These are phyloP conservation scores for Emergomyces africanus DNA, from an alignment of 2,329 filamentous ascomycete genomes.

Conservation along the genomic window DNA sequence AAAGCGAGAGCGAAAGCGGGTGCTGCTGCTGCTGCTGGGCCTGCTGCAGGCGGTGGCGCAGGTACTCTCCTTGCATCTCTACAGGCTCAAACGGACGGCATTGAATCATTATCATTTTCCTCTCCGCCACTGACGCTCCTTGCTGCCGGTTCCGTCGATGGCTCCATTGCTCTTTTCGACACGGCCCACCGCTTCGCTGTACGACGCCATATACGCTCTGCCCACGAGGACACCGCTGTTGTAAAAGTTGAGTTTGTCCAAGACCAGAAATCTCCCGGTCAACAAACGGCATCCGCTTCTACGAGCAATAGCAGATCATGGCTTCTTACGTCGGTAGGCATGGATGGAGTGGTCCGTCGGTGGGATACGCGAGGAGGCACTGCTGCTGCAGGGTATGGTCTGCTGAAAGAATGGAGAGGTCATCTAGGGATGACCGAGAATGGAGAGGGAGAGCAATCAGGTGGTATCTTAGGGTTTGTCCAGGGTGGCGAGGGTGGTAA, in stretches of 20 bases:
- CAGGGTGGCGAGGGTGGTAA: conserved; percentile 57
- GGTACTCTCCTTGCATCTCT: conserved; percentile 71
- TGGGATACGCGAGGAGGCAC: conserved; percentile 72
- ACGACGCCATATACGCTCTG: conserved; percentile 66
- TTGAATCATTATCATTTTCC: conserved; percentile 62
- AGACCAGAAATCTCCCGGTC: conserved; percentile 28
- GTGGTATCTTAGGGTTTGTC: conserved; percentile 82
- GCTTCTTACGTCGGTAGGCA: conserved; percentile 75
- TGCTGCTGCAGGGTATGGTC: conserved; percentile 51
- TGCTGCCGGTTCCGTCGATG: conserved; percentile 52
- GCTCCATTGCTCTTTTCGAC: conserved; percentile 73
- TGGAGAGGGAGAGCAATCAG: conserved; percentile 60
- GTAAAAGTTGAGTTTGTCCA: conserved; percentile 82
- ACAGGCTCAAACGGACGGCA: conserved; percentile 62
- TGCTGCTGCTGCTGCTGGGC: conserved; percentile 28
- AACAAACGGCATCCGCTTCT: conserved; percentile 16
- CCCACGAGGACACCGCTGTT: conserved; percentile 78
- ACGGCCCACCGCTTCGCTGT: conserved; percentile 74
- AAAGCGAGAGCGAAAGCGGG: conserved; percentile 42
- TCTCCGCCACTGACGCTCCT: conserved; percentile 48
- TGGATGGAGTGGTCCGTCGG: conserved; percentile 79
- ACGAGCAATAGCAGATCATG: conserved; percentile 38
- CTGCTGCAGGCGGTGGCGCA: conserved; percentile 44
- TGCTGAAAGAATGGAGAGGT: conserved; percentile 80
- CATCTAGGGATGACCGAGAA: conserved; percentile 41